Conservation (phyloP, 192 early-diverging fungal species). For the Coemansia pectinata region DNA sequence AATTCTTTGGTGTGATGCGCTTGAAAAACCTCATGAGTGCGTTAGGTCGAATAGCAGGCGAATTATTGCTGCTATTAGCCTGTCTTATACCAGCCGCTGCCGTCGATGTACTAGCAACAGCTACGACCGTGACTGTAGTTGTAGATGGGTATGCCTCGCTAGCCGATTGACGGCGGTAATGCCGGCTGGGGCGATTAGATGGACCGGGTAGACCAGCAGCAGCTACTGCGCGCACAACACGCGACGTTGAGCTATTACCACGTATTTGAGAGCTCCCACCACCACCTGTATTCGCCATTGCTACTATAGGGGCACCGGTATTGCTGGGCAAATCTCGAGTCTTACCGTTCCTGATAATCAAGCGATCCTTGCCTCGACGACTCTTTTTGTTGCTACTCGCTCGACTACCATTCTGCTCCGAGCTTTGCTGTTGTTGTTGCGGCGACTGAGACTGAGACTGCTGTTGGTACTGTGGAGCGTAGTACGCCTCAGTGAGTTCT, state of each 20-base stretch:
- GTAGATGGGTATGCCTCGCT: constrained; percentile 29
- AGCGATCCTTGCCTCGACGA: constrained; percentile 4
- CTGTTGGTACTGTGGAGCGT: neutral
- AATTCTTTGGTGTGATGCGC: constrained; percentile 41
- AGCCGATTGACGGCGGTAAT: constrained; percentile 31
- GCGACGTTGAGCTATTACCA: neutral
- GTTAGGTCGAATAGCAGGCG: constrained; percentile 34
- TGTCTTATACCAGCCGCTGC: constrained; percentile 2
- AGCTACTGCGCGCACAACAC: neutral
- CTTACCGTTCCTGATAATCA: constrained; percentile 13
- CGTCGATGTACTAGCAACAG: neutral
- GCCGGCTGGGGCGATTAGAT: neutral
- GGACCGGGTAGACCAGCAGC: neutral
- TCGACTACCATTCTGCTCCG: neutral
- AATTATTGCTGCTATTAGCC: neutral
- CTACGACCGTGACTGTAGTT: constrained; percentile 16
- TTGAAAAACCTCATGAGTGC: constrained; percentile 47
- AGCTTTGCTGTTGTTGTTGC: neutral
- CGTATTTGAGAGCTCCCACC: neutral
- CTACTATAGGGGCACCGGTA: neutral
- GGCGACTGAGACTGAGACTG: neutral
- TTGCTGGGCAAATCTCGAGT: neutral
- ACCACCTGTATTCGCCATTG: neutral
- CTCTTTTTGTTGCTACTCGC: neutral
- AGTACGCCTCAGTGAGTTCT: constrained; percentile 17